Percentiles rank a stretch among this genome's conserved stretches.
These are phyloP conservation scores for Beauveria bassiana DNA, from an alignment of 2,329 filamentous ascomycete genomes.

Conservation along the genomic window DNA sequence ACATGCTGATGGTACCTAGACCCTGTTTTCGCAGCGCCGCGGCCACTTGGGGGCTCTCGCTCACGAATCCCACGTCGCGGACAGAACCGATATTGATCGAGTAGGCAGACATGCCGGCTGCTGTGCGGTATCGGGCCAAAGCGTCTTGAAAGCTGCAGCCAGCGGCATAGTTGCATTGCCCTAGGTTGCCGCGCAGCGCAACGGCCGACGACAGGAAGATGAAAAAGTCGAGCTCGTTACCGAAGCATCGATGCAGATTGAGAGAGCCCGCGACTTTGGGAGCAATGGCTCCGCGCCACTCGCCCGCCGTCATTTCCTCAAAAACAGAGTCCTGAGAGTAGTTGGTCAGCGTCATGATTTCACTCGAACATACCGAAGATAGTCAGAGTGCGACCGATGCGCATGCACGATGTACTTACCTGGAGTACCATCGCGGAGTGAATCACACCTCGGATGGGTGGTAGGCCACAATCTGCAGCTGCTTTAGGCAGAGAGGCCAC, in stretches of 20 bases:
- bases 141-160: constrained; percentile 32
- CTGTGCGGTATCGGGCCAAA: constrained; percentile 26
- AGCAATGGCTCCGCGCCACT: constrained; percentile 19
- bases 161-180: constrained; percentile 31
- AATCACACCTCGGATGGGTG: constrained; percentile 28
- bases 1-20: constrained; percentile 17
- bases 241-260: constrained; percentile 22
- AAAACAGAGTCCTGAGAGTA: not conserved
- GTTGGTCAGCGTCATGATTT: not conserved
- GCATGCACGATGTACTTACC: not conserved
- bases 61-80: constrained; percentile 28
- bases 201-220: constrained; percentile 24
- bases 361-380: not conserved
- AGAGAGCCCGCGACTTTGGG: constrained; percentile 26
- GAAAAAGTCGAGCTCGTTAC: constrained; percentile 26
- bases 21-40: constrained; percentile 15
- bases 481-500: not conserved
- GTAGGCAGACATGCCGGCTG: constrained; percentile 13
- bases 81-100: constrained; percentile 28
- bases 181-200: constrained; percentile 22
- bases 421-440: constrained; percentile 28
- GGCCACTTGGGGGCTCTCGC: not conserved
- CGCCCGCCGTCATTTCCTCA: constrained; percentile 24
- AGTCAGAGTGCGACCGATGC: not conserved
- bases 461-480: constrained; percentile 15